Evolutionary conservation across 2,329 filamentous ascomycete species (phyloP).

Genomic region (Drechmeria coniospora): DNA sequence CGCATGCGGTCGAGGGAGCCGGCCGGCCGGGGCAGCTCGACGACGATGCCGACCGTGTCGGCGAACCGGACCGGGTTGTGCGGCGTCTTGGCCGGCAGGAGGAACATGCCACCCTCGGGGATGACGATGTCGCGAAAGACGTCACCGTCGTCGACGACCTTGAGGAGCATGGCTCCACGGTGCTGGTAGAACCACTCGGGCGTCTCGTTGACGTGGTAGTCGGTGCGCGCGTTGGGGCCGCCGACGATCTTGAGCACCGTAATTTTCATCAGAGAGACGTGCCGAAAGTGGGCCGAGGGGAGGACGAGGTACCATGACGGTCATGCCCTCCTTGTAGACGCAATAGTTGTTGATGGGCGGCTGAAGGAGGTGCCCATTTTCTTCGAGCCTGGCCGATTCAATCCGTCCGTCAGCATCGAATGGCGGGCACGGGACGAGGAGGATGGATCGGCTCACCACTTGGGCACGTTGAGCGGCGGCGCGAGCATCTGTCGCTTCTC

Average conservation of each 20-base stretch:
- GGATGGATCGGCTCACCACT: slow-evolving; percentile 30
- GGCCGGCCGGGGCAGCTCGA: slow-evolving; percentile 68
- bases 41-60: slow-evolving; percentile 82
- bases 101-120: slow-evolving; percentile 83
- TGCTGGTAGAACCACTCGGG: slow-evolving; percentile 98
- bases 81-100: slow-evolving; percentile 85
- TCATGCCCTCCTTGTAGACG: slow-evolving; percentile 74
- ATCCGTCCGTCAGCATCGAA: no score
- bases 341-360: slow-evolving; percentile 97
- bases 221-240: slow-evolving; percentile 86
- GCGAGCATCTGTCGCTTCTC: slow-evolving; percentile 33
- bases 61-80: slow-evolving; percentile 92
- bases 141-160: slow-evolving; percentile 63
- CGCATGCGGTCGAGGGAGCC: slow-evolving; percentile 61
- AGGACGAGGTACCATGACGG: slow-evolving; percentile 50
- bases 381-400: slow-evolving; percentile 69
- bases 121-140: slow-evolving; percentile 75
- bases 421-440: not conserved
- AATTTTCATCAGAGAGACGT: not conserved
- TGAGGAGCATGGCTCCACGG: slow-evolving; percentile 83
- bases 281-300: not conserved
- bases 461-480: slow-evolving; percentile 38
- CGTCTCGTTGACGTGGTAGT: slow-evolving; percentile 96
- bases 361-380: slow-evolving; percentile 83
- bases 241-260: slow-evolving; percentile 59